A percentile compares a stretch with the other conserved stretches of the same genome.
Evolutionary conservation across 352 stramenopile genomes (phyloP).

Genomic region (Phytopythium cucurbitacearum): DNA sequence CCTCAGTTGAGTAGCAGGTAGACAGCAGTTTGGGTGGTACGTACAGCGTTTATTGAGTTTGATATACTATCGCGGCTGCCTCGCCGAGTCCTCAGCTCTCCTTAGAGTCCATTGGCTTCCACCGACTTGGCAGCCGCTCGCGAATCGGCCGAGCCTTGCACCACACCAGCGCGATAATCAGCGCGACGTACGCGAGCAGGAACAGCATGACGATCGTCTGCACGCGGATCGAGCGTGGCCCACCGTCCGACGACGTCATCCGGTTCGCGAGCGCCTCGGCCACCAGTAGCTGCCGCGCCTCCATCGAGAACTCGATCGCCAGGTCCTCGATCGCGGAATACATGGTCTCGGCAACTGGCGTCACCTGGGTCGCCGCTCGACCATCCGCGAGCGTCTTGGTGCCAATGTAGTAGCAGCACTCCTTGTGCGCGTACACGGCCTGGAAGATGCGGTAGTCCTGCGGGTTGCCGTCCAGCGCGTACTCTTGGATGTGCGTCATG

Average conservation of each 20-base stretch:
- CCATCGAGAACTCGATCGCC: conserved; percentile 77
- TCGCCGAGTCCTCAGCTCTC: conserved; percentile 27
- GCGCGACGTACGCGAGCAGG: conserved; percentile 54
- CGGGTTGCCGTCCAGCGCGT: conserved; percentile 60
- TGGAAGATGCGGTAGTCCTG: conserved; percentile 82
- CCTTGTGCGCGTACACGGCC: conserved; percentile 73
- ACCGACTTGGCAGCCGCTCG: conserved; percentile 74
- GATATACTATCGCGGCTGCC: no score
- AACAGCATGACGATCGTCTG: conserved; percentile 70
- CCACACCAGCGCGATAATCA: conserved; percentile 76
- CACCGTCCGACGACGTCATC: conserved; percentile 19
- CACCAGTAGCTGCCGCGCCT: conserved; percentile 56
- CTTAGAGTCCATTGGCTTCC: conserved; percentile 74
- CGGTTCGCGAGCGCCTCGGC: conserved; percentile 24
- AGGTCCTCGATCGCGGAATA: conserved; percentile 71
- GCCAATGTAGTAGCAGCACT: conserved; percentile 87
- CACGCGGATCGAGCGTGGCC: conserved; percentile 24
- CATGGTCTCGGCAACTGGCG: conserved; percentile 62
- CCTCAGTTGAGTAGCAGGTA: no score
- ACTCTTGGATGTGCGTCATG: conserved; percentile 84
- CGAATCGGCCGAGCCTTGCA: conserved; percentile 62
- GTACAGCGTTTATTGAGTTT: no score
- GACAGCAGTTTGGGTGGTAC: no score
- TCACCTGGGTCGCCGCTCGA: conserved; percentile 66
- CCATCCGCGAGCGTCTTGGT: conserved; percentile 58